Conservation (phyloP, 257 asterid genomes). For the Jacaranda copaia region DNA sequence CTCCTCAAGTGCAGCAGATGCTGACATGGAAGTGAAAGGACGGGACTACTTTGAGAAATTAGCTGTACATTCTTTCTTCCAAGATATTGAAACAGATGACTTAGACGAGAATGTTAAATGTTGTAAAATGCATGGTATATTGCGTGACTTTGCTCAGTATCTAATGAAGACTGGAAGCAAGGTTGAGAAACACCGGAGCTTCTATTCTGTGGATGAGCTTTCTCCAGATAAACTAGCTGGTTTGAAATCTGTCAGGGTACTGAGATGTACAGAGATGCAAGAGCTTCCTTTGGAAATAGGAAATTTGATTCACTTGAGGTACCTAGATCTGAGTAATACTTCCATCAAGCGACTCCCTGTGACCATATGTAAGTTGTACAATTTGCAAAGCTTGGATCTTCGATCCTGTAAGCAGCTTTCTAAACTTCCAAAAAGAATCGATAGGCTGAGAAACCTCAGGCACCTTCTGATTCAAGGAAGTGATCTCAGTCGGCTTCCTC, state of each 20-base stretch:
- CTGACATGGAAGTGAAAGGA: constrained; percentile 39
- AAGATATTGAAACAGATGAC: neutral
- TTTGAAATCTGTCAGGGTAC: constrained; percentile 10
- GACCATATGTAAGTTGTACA: constrained; percentile 10
- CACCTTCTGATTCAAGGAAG: neutral
- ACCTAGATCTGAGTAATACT: constrained; percentile 10
- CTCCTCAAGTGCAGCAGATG: neutral
- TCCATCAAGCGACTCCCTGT: constrained; percentile 9
- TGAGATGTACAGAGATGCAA: neutral
- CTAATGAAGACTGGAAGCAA: neutral
- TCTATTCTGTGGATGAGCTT: neutral
- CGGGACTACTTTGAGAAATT: constrained; percentile 21
- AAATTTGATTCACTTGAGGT: constrained; percentile 24
- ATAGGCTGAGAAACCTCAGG: constrained; percentile 22
- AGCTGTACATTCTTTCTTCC: constrained; percentile 21
- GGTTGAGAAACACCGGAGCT: neutral
- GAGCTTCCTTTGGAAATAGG: constrained; percentile 6
- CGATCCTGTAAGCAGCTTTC: neutral
- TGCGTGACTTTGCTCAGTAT: constrained; percentile 28
- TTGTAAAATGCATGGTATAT: constrained; percentile 11
- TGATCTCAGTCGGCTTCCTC: neutral
- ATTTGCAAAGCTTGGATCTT: constrained; percentile 6
- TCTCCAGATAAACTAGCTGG: neutral
- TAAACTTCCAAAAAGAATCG: constrained; percentile 11
- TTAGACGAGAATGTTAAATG: neutral